phyloP scores from a whole-genome alignment of 495 filamentous ascomycete genomes.

The Parmelia sp. region DNA sequence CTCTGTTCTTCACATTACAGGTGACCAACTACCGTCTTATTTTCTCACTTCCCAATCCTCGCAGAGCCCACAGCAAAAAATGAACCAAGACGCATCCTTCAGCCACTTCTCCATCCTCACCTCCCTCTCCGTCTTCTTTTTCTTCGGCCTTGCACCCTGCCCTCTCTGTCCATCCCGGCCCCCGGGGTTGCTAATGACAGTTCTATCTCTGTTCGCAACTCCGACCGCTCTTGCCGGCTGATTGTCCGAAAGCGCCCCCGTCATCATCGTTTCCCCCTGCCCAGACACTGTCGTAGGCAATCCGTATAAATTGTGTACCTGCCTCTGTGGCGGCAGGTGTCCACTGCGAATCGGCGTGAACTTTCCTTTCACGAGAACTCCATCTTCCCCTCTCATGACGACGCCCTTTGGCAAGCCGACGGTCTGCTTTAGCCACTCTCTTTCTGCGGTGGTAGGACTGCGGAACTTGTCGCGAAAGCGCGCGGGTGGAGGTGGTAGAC shows the following conservation, averaged over 20 bases:
- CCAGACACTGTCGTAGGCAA: constrained; percentile 1
- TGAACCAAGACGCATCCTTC: not conserved
- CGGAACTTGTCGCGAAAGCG: constrained; percentile 24
- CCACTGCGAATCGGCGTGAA: constrained; percentile 19
- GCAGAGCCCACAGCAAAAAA: constrained; percentile 3
- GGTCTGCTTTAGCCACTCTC: constrained; percentile 20
- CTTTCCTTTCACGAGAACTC: constrained; percentile 22
- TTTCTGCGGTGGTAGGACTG: constrained; percentile 12
- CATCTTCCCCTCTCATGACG: constrained; percentile 28
- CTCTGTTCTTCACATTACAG: too few species aligned
- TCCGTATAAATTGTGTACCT: not conserved
- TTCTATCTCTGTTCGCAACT: not conserved
- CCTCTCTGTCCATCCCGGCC: not conserved
- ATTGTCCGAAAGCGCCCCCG: not conserved
- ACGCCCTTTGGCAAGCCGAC: constrained; percentile 22
- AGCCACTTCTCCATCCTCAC: not conserved
- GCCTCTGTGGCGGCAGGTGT: constrained; percentile 21
- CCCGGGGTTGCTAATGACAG: not conserved
- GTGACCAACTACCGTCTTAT: too few species aligned
- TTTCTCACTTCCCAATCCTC: not conserved
- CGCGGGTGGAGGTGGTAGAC: constrained; percentile 22
- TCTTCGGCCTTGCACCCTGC: not conserved
- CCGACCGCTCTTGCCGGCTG: not conserved
- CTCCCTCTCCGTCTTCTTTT: not conserved
- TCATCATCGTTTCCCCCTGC: constrained; percentile 1